Percentiles rank a stretch among this genome's conserved stretches.
phyloP scores from a whole-genome alignment of 257 asterid species.

The Solanum lignicaule region DNA sequence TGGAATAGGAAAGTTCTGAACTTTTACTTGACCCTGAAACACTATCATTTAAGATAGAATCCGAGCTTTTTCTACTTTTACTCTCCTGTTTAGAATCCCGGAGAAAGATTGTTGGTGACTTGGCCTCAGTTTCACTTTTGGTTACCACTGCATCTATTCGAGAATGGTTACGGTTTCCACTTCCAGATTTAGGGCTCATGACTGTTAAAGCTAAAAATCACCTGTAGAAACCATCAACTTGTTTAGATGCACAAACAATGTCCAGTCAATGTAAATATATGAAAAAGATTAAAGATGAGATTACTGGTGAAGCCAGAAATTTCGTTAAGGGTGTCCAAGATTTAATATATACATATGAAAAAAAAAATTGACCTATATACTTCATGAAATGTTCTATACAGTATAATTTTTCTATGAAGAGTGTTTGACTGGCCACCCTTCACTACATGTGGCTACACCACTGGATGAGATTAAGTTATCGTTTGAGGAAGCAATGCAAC shows the following conservation, averaged over 20 bases:
- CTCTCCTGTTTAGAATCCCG: conserved; percentile 9
- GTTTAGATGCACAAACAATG: neutral
- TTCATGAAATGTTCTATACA: neutral
- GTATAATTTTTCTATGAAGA: too few species aligned
- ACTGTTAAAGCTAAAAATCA: neutral
- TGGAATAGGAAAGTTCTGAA: conserved; percentile 25
- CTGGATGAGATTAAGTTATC: neutral
- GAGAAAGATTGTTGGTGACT: conserved; percentile 1
- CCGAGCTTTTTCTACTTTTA: conserved; percentile 11
- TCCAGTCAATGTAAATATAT: neutral
- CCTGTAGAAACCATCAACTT: neutral
- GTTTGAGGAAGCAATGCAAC: neutral
- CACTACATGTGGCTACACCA: neutral
- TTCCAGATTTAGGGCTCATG: conserved; percentile 29
- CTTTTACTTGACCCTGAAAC: conserved; percentile 3
- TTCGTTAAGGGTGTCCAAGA: neutral
- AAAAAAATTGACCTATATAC: neutral
- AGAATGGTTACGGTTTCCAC: conserved; percentile 4
- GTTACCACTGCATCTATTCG: conserved; percentile 8
- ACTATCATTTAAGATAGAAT: conserved; percentile 4
- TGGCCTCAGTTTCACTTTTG: conserved; percentile 1
- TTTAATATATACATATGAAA: too few species aligned
- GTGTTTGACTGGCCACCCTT: neutral
- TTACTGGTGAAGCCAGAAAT: too few species aligned
- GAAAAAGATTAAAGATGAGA: neutral